phyloP scores from a whole-genome alignment of 1,284 basidiomycete species.

The Puccinia brachypodii region DNA sequence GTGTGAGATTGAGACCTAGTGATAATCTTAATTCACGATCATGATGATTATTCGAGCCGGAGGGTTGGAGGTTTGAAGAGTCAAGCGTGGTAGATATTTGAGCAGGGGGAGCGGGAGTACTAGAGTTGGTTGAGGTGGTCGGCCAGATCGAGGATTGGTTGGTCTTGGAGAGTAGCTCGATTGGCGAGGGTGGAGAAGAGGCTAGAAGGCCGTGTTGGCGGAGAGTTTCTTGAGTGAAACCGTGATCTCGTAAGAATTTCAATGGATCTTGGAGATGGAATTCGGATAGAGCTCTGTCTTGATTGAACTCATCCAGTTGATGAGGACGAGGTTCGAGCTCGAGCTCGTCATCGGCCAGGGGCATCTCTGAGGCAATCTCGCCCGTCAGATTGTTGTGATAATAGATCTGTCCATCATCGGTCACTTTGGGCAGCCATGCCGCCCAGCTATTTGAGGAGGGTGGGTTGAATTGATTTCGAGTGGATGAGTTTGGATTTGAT shows the following conservation, averaged over 20 bases:
- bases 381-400: constrained; percentile 91
- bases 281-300: background rate
- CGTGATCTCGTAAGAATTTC: constrained; percentile 36
- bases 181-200: constrained; percentile 8
- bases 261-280: constrained; percentile 22
- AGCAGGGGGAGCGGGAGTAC: background rate
- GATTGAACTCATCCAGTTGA: background rate
- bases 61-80: background rate
- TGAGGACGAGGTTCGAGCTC: constrained; percentile 22
- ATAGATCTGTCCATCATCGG: constrained; percentile 67
- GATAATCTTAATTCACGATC: constrained; percentile 1
- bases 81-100: background rate
- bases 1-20: background rate
- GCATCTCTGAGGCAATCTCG: constrained; percentile 78
- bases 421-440: constrained; percentile 54
- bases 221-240: constrained; percentile 25
- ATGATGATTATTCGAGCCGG: background rate
- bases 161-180: background rate
- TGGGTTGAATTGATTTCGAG: constrained; percentile 1
- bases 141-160: background rate
- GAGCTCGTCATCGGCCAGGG: constrained; percentile 57
- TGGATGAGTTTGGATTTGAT: constrained; percentile 8
- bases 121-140: background rate
- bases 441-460: constrained; percentile 41
- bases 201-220: background rate